phyloP scores from a whole-genome alignment of 192 early-diverging fungal genomes.

The Coemansia sp. region DNA sequence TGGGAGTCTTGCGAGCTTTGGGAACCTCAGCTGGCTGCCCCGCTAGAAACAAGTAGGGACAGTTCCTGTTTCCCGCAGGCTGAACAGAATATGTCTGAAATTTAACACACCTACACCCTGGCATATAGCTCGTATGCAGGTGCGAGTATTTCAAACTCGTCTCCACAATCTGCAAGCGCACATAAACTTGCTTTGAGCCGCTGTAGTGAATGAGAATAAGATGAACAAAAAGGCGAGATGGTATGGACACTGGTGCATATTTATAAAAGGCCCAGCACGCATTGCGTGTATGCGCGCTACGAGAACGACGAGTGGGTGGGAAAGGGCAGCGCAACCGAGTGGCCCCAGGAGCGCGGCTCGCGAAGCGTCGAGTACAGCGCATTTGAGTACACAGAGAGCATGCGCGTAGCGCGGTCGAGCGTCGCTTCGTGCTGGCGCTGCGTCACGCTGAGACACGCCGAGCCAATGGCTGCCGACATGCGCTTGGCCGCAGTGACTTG shows the following conservation, averaged over 20 bases:
- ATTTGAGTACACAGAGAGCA: conserved; percentile 35
- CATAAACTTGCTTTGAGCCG: no score
- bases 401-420: conserved; percentile 32
- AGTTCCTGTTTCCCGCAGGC: no score
- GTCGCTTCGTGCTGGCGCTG: conserved; percentile 49
- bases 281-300: neutral
- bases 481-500: conserved; percentile 33
- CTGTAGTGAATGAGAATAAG: neutral
- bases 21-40: no score
- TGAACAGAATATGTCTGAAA: no score
- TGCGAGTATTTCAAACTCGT: no score
- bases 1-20: no score
- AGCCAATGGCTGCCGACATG: conserved; percentile 37
- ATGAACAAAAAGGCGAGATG: neutral
- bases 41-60: no score
- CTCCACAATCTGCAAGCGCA: no score
- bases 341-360: conserved; percentile 49
- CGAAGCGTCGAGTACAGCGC: conserved; percentile 36
- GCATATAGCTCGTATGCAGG: no score
- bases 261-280: conserved; percentile 10
- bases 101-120: no score
- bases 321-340: conserved; percentile 34
- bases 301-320: conserved; percentile 1
- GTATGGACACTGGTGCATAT: conserved; percentile 13
- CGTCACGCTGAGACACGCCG: conserved; percentile 32